These are phyloP conservation scores for Mortierella polycephala DNA, from an alignment of 371 early-diverging fungal genomes.

Conservation along the genomic window DNA sequence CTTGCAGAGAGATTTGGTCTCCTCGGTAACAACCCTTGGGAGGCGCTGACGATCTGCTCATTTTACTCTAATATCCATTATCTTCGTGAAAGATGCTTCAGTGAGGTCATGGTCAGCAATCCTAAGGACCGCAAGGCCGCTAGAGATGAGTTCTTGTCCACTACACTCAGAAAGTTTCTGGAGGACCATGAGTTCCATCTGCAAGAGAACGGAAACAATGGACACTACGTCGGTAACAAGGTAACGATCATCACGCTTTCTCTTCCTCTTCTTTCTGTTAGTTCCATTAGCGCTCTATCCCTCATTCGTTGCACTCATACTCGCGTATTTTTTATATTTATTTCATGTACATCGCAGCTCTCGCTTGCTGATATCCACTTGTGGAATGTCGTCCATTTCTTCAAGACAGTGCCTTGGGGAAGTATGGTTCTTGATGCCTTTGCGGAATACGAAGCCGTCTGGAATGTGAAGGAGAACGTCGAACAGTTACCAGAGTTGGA, in stretches of 20 bases:
- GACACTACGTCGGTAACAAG: slow-evolving; percentile 46
- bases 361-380: slow-evolving; percentile 43
- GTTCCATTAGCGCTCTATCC: too few species aligned
- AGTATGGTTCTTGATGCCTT: slow-evolving; percentile 13
- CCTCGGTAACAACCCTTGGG: slow-evolving; percentile 35
- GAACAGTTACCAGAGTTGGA: slow-evolving; percentile 14
- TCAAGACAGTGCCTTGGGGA: slow-evolving; percentile 23
- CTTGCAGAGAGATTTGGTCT: slow-evolving; percentile 33
- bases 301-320: too few species aligned
- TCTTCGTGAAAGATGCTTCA: slow-evolving; percentile 24
- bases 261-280: too few species aligned
- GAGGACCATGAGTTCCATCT: slow-evolving; percentile 38
- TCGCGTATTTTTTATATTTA: neutral
- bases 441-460: slow-evolving; percentile 13
- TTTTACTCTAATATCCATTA: slow-evolving; percentile 33
- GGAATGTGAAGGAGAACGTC: slow-evolving; percentile 41
- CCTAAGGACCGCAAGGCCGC: neutral
- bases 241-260: slow-evolving; percentile 2
- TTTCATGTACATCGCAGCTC: slow-evolving; percentile 2
- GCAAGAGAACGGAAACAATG: slow-evolving; percentile 36
- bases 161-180: slow-evolving; percentile 12
- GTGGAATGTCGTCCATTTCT: slow-evolving; percentile 28
- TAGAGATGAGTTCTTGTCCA: slow-evolving; percentile 7
- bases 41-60: slow-evolving; percentile 24
- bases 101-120: neutral